These are phyloP conservation scores for Combretum micranthum DNA, from an alignment of 345 rosid species.

Conservation along the genomic window DNA sequence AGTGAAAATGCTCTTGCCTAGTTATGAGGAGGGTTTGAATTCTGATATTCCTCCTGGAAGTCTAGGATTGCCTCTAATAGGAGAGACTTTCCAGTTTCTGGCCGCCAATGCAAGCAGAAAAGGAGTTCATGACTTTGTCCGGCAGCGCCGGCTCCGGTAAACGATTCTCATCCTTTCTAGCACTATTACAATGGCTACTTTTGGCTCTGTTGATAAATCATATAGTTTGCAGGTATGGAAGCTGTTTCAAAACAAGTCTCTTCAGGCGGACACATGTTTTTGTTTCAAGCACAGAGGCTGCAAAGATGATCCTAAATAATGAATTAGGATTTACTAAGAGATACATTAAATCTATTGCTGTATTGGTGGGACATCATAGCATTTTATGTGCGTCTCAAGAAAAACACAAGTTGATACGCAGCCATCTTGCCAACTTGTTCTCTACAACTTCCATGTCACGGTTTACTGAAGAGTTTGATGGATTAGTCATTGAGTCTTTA, in stretches of 20 bases:
- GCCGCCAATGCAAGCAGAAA: constrained; percentile 46
- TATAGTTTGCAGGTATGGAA: constrained; percentile 43
- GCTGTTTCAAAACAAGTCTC: constrained; percentile 71
- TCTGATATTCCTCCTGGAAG: constrained; percentile 52
- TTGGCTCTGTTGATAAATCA: too few species aligned
- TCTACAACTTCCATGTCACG: constrained; percentile 38
- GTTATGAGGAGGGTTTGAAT: background rate
- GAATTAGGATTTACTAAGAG: constrained; percentile 60
- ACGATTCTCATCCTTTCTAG: too few species aligned
- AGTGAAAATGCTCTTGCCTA: background rate
- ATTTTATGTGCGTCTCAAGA: constrained; percentile 61
- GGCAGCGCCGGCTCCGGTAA: constrained; percentile 49
- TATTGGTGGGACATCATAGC: constrained; percentile 58
- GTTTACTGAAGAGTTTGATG: constrained; percentile 50
- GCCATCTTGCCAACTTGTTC: constrained; percentile 45
- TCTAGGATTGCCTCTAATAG: constrained; percentile 59
- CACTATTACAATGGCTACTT: too few species aligned
- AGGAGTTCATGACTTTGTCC: constrained; percentile 66
- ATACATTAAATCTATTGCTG: constrained; percentile 61
- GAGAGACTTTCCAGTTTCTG: constrained; percentile 79
- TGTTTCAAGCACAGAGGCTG: constrained; percentile 47
- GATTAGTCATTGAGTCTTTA: constrained; percentile 30
- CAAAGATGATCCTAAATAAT: constrained; percentile 48
- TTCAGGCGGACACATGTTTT: constrained; percentile 69
- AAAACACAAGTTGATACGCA: constrained; percentile 61